Conservation (phyloP, 495 filamentous ascomycete genomes). For the Neurospora sp. region DNA sequence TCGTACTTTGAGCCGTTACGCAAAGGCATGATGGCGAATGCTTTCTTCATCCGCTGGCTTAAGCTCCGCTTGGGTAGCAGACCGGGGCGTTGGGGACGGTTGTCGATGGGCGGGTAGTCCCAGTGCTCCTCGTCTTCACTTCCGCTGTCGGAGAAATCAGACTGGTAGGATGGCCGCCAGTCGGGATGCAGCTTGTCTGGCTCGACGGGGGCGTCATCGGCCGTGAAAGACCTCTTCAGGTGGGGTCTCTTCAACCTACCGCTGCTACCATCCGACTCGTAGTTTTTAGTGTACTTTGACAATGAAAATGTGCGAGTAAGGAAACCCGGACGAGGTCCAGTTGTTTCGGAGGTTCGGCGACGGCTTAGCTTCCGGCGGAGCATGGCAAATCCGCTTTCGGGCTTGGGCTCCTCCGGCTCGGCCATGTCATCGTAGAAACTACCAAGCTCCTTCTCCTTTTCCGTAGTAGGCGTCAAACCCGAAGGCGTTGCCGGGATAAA, state of each 20-base stretch:
- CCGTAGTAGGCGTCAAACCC: slow-evolving; percentile 40
- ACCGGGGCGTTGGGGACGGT: slow-evolving; percentile 22
- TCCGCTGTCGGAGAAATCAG: slow-evolving; percentile 52
- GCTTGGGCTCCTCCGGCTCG: slow-evolving; percentile 13
- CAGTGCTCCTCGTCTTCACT: slow-evolving; percentile 29
- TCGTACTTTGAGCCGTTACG: slow-evolving; percentile 18
- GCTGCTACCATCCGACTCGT: slow-evolving; percentile 3
- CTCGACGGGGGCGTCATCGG: slow-evolving; percentile 33
- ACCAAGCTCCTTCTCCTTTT: slow-evolving; percentile 45
- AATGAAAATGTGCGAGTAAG: slow-evolving; percentile 35
- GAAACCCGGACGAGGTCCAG: slow-evolving; percentile 25
- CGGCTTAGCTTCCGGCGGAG: slow-evolving; percentile 49
- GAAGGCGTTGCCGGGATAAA: slow-evolving; percentile 66
- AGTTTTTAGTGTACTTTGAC: slow-evolving; percentile 16
- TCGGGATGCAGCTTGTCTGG: slow-evolving; percentile 62
- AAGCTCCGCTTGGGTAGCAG: slow-evolving; percentile 36
- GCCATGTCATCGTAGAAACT: slow-evolving; percentile 33
- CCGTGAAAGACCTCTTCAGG: slow-evolving; percentile 24
- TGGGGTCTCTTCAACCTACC: slow-evolving; percentile 32
- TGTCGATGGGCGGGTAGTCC: slow-evolving; percentile 31
- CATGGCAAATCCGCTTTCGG: slow-evolving; percentile 40
- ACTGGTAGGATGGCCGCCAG: slow-evolving; percentile 64
- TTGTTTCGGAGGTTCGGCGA: slow-evolving; percentile 45
- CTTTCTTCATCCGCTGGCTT: slow-evolving; percentile 36
- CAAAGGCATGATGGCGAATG: slow-evolving; percentile 43